phyloP scores from a whole-genome alignment of 257 asterid genomes.

The Leonotis leonurus region DNA sequence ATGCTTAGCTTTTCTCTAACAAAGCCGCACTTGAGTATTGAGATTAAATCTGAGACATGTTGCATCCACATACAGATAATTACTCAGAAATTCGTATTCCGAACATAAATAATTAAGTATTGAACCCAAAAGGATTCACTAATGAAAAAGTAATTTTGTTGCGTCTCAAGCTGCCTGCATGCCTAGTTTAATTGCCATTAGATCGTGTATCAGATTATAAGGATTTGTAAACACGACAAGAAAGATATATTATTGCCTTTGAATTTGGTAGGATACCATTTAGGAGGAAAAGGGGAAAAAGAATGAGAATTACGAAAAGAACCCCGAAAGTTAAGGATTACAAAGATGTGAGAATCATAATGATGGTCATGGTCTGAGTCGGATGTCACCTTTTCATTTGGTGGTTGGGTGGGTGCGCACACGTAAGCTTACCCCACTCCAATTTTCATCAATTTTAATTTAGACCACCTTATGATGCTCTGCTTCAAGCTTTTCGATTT shows the following conservation, averaged over 20 bases:
- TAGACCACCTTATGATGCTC: not conserved
- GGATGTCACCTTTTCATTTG: slow-evolving; percentile 30
- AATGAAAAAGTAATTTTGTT: too few species aligned
- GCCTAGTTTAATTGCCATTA: too few species aligned
- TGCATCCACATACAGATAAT: too few species aligned
- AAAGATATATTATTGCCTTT: not conserved
- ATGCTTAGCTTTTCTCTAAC: too few species aligned
- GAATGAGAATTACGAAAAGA: slow-evolving; percentile 3
- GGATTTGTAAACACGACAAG: not conserved
- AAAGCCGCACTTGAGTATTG: too few species aligned
- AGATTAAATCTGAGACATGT: too few species aligned
- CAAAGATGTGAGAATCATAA: too few species aligned
- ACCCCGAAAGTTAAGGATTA: slow-evolving; percentile 20
- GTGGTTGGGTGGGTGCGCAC: slow-evolving; percentile 40
- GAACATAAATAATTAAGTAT: too few species aligned
- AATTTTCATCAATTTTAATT: too few species aligned
- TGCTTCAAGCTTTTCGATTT: not conserved
- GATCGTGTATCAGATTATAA: not conserved
- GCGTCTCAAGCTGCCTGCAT: too few species aligned
- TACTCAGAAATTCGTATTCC: too few species aligned
- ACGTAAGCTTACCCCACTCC: slow-evolving; percentile 23
- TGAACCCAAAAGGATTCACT: too few species aligned
- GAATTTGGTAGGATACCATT: slow-evolving; percentile 11
- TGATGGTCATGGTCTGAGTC: slow-evolving; percentile 42
- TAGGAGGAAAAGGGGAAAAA: not conserved